Evolutionary conservation across 345 rosid species (phyloP).

Genomic region (Passiflora organensis): DNA sequence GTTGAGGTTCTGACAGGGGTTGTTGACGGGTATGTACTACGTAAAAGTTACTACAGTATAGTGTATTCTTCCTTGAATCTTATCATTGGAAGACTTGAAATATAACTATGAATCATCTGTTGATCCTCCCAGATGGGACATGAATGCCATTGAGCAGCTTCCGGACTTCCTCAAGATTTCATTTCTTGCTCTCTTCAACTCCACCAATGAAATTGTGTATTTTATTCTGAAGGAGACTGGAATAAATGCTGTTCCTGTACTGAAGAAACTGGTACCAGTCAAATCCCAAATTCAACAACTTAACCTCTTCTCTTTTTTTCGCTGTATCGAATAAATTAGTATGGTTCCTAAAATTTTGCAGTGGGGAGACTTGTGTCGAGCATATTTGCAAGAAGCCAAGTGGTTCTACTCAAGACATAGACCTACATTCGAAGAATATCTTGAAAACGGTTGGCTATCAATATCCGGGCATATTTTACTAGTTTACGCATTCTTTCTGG

Average conservation of each 20-base stretch:
- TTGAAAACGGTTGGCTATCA: constrained; percentile 13
- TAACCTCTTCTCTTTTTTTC: not conserved
- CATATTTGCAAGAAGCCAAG: not conserved
- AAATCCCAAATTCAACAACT: not conserved
- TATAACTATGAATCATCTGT: too few species aligned
- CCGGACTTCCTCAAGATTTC: constrained; percentile 44
- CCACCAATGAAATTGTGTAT: constrained; percentile 29
- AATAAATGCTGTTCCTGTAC: constrained; percentile 24
- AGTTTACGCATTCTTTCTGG: not conserved
- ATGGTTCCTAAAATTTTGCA: not conserved
- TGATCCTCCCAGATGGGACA: constrained; percentile 29
- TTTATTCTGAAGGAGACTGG: constrained; percentile 29
- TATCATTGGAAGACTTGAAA: too few species aligned
- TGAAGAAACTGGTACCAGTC: constrained; percentile 30
- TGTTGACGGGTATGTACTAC: constrained; percentile 3
- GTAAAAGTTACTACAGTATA: too few species aligned
- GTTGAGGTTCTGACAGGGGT: constrained; percentile 23
- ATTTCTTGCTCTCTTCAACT: constrained; percentile 29
- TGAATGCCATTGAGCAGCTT: constrained; percentile 30
- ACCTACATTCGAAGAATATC: constrained; percentile 16
- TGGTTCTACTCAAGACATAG: constrained; percentile 3
- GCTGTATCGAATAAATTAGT: too few species aligned
- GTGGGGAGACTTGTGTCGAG: constrained; percentile 1
- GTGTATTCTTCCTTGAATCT: too few species aligned
- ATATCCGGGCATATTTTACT: constrained; percentile 8